Conservation (phyloP, 2,329 filamentous ascomycete species). For the Verticillium klebahnii region DNA sequence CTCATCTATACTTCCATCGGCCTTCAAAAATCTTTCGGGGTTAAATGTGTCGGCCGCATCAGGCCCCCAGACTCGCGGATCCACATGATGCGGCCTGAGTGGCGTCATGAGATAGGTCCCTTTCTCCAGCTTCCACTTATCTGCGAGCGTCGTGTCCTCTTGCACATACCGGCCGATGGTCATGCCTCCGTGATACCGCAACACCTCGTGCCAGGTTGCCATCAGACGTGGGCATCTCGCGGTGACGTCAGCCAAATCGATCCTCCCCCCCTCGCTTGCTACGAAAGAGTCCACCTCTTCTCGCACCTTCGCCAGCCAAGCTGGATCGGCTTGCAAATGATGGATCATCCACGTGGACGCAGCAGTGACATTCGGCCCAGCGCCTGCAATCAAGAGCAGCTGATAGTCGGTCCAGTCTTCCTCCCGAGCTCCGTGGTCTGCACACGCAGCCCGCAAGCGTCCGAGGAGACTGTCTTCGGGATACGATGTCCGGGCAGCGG, state of each 20-base stretch:
- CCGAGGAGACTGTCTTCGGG: neutral
- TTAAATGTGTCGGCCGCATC: neutral
- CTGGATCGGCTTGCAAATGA: slow-evolving; percentile 4
- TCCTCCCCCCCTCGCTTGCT: neutral
- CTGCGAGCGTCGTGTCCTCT: slow-evolving; percentile 5
- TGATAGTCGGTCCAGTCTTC: slow-evolving; percentile 12
- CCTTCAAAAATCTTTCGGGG: slow-evolving; percentile 1
- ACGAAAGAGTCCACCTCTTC: neutral
- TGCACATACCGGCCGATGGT: slow-evolving; percentile 6
- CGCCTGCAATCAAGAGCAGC: slow-evolving; percentile 7
- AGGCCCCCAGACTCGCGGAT: slow-evolving; percentile 2
- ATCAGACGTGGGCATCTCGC: slow-evolving; percentile 1
- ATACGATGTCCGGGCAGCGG: neutral
- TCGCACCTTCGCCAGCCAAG: neutral
- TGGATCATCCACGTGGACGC: slow-evolving; percentile 8
- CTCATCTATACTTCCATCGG: slow-evolving; percentile 3
- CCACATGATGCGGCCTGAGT: slow-evolving; percentile 6
- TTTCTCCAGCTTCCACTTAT: slow-evolving; percentile 3
- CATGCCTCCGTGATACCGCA: slow-evolving; percentile 7
- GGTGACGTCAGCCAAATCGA: slow-evolving; percentile 1
- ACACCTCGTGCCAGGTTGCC: slow-evolving; percentile 5
- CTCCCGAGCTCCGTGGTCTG: slow-evolving; percentile 1
- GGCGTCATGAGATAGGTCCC: slow-evolving; percentile 7
- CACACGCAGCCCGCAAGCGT: neutral
- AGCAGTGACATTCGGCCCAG: slow-evolving; percentile 7